Evolutionary conservation across 176 grass and related monocot genomes (phyloP), one percentile per base, ranked within the genome.

Genomic region (Triticum turgidum): DNA sequence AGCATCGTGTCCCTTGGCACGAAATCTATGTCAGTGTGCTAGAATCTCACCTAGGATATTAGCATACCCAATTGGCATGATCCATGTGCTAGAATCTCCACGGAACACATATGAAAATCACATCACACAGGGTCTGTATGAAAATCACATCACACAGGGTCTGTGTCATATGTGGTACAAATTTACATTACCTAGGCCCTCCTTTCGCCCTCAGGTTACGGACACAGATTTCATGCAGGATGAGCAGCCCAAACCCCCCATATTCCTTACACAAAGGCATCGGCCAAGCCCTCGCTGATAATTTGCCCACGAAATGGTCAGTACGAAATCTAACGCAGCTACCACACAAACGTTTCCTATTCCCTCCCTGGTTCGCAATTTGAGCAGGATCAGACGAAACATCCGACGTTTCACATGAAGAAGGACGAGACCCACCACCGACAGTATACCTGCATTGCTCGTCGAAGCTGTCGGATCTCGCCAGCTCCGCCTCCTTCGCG

Each of bases 361-460:
- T 25, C 9, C 11, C 59, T 54, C 10, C 24, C 22, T 2, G 11
- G 33, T 29, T 68, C 33, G 38, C 39, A 70, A 85, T 70, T 68
- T 24, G 85, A 64, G 18, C 47, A 44, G 52, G 49, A 61, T 70
- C 65, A 49, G 22, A 61, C 65, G 20, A 86, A 79, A 79, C n/a
- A 42, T 14, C 45, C 33, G 78, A 41, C 84, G 56, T 86, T 22
- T 59, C 45, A 42, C 30, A 39, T 0, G 5, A 13, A 5, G 73
- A n/a, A 58, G 7, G 38, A 42, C 20, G 4, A 49, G 41, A 34
- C 11, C 13, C 56, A 11, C 15, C 25, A 83, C 15, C 42, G 38
- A 83, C 49, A 33, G 25, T 5, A 49, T 93, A 99, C 94, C 97
- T 99, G 94, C 97, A 99, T 85, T 96, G 86, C 73, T 96, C 97